These are phyloP conservation scores for Cryptococcus depauperatus DNA, from an alignment of 1,284 basidiomycete species.

Conservation along the genomic window DNA sequence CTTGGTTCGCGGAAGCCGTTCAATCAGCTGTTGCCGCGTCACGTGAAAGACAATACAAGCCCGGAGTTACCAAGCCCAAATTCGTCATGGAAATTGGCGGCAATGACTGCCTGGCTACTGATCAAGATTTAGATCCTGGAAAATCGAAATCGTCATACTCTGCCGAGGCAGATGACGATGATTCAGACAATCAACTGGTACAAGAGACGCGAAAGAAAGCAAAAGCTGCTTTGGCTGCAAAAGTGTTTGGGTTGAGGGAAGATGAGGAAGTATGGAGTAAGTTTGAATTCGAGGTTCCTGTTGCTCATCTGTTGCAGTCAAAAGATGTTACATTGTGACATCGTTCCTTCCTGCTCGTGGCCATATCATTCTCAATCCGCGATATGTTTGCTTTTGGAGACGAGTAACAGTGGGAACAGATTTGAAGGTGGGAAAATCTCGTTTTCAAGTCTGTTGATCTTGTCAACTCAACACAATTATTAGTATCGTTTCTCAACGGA, in stretches of 20 bases:
- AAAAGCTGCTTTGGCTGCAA: slow-evolving; percentile 31
- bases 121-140: slow-evolving; percentile 26
- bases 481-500: slow-evolving; percentile 51
- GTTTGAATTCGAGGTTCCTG: slow-evolving; percentile 5
- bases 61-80: slow-evolving; percentile 18
- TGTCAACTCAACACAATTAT: no score
- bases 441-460: slow-evolving; percentile 28
- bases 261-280: slow-evolving; percentile 42
- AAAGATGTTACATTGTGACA: slow-evolving; percentile 39
- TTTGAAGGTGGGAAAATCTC: slow-evolving; percentile 32
- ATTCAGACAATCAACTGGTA: slow-evolving; percentile 7
- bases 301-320: slow-evolving; percentile 22
- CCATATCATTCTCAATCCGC: slow-evolving; percentile 39
- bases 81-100: slow-evolving; percentile 35
- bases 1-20: slow-evolving; percentile 32
- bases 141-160: slow-evolving; percentile 5
- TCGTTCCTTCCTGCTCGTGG: slow-evolving; percentile 37
- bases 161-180: slow-evolving; percentile 16
- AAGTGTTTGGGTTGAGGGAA: slow-evolving; percentile 40
- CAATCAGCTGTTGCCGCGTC: slow-evolving; percentile 21
- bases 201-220: slow-evolving; percentile 27
- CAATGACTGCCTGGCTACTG: slow-evolving; percentile 30
- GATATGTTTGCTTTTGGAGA: slow-evolving; percentile 45
- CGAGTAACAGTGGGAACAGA: slow-evolving; percentile 33
- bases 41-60: slow-evolving; percentile 20